Percentiles rank a stretch among this genome's conserved stretches.
Evolutionary conservation across 345 rosid species (phyloP).

Genomic region (Rhodomyrtus tomentosa): DNA sequence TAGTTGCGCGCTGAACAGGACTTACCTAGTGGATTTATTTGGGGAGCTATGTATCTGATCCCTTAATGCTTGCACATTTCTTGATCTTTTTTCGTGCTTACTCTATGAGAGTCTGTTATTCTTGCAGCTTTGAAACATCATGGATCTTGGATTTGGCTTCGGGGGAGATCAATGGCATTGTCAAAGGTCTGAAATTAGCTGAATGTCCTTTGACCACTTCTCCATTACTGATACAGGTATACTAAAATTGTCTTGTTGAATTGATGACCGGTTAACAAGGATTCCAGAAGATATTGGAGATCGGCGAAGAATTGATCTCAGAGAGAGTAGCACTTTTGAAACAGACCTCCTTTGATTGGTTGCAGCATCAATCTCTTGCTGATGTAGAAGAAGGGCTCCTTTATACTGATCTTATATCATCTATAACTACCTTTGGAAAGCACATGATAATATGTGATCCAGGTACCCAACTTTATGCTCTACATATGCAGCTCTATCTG

Average conservation of each 20-base stretch:
- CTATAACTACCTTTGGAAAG: constrained; percentile 39
- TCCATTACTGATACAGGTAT: not conserved
- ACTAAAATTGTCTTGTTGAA: not conserved
- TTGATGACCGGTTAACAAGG: constrained; percentile 18
- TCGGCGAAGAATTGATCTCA: constrained; percentile 32
- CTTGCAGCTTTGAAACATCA: constrained; percentile 61
- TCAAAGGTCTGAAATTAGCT: constrained; percentile 41
- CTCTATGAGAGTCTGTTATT: not conserved
- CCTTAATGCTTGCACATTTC: not conserved
- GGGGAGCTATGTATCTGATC: not conserved
- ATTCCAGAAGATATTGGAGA: constrained; percentile 36
- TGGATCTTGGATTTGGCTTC: constrained; percentile 67
- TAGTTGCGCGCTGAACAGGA: not conserved
- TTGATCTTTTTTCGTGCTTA: not conserved
- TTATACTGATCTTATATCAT: constrained; percentile 42
- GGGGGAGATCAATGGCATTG: constrained; percentile 53
- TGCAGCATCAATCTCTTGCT: constrained; percentile 34
- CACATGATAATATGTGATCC: constrained; percentile 45
- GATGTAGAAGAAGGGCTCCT: constrained; percentile 21
- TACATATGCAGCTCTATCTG: not conserved
- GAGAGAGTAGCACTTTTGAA: constrained; percentile 57
- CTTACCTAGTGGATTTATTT: not conserved
- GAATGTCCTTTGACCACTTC: not conserved
- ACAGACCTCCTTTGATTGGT: constrained; percentile 39
- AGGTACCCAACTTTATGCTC: constrained; percentile 24